phyloP scores from a whole-genome alignment of 495 filamentous ascomycete genomes.

The Xanthoparmelia taractica region DNA sequence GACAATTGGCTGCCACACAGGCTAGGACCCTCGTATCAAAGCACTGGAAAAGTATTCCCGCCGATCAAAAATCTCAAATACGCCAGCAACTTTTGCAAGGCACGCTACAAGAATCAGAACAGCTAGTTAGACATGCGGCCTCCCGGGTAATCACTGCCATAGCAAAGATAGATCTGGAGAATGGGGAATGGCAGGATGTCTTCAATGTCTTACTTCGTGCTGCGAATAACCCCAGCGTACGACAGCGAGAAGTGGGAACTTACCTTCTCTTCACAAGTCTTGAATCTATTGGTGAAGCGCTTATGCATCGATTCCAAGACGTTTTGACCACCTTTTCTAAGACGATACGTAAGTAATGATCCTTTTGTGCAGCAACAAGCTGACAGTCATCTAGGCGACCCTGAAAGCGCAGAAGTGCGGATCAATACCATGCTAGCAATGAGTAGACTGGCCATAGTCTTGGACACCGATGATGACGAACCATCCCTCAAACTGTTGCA shows the following conservation, averaged over 20 bases:
- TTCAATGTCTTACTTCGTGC: slow-evolving; percentile 67
- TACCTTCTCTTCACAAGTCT: slow-evolving; percentile 90
- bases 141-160: slow-evolving; percentile 82
- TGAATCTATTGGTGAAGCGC: slow-evolving; percentile 71
- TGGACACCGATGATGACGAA: slow-evolving; percentile 77
- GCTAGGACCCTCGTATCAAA: slow-evolving; percentile 70
- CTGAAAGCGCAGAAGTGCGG: slow-evolving; percentile 82
- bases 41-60: slow-evolving; percentile 65
- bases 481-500: slow-evolving; percentile 65
- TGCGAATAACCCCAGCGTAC: slow-evolving; percentile 58
- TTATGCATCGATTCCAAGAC: slow-evolving; percentile 65
- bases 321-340: slow-evolving; percentile 77
- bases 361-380: neutral
- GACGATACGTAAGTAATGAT: slow-evolving; percentile 53
- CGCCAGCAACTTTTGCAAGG: slow-evolving; percentile 74
- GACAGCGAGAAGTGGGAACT: slow-evolving; percentile 79
- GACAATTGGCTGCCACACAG: slow-evolving; percentile 87
- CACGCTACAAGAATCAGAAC: slow-evolving; percentile 66
- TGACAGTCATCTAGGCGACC: slow-evolving; percentile 42
- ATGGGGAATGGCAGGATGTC: slow-evolving; percentile 80
- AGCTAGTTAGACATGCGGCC: slow-evolving; percentile 72
- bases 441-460: slow-evolving; percentile 75
- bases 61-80: slow-evolving; percentile 64
- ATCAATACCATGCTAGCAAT: slow-evolving; percentile 93
- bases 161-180: slow-evolving; percentile 75